Evolutionary conservation across 331 rosid genomes (phyloP).

Genomic region (Pyrus hybrid): DNA sequence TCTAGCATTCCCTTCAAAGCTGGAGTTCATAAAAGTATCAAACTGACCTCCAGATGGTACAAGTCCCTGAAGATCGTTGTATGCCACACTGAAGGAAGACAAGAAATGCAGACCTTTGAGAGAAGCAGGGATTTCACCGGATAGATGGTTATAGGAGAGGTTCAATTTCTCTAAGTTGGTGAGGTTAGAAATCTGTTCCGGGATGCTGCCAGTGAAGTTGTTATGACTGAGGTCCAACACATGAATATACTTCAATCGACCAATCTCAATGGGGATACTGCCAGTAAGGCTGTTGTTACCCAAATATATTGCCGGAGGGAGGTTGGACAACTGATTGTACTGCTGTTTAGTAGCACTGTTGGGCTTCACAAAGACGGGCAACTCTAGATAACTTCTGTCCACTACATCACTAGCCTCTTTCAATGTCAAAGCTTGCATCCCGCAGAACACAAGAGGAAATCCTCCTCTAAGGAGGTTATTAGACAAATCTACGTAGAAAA

Average conservation of each 20-base stretch:
- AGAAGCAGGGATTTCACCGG: constrained; percentile 76
- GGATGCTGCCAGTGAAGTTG: constrained; percentile 69
- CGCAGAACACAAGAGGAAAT: constrained; percentile 53
- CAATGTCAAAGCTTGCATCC: constrained; percentile 48
- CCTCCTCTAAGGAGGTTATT: constrained; percentile 46
- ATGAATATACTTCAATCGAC: constrained; percentile 54
- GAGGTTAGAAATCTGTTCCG: constrained; percentile 57
- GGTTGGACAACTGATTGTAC: constrained; percentile 71
- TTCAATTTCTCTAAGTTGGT: constrained; percentile 68
- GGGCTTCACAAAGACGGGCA: constrained; percentile 80
- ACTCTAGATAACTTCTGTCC: constrained; percentile 50
- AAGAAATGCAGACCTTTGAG: no score
- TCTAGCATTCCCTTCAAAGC: constrained; percentile 51
- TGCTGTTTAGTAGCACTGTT: constrained; percentile 59
- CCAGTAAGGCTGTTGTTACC: constrained; percentile 55
- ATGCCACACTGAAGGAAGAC: no score
- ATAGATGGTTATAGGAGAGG: constrained; percentile 56
- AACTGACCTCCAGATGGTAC: no score
- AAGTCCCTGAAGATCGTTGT: no score
- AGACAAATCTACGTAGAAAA: constrained; percentile 82
- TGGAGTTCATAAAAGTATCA: no score
- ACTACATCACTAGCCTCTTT: constrained; percentile 36
- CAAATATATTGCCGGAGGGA: constrained; percentile 75
- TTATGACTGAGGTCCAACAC: constrained; percentile 54
- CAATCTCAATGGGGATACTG: constrained; percentile 57